Conservation (phyloP, 2,329 filamentous ascomycete genomes). For the Aureobasidium lini region DNA sequence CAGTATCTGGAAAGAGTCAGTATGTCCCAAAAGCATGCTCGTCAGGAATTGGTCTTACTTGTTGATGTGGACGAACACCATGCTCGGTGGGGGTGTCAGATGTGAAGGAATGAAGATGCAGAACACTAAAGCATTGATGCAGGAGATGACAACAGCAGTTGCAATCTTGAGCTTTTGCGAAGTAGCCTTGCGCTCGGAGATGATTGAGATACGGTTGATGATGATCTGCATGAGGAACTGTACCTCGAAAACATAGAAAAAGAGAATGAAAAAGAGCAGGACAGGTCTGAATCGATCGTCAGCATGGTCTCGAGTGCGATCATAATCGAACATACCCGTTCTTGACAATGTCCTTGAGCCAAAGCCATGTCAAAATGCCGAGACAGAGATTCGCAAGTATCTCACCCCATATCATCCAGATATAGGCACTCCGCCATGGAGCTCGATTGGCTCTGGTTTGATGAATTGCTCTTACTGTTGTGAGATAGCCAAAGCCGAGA, state of each 20-base stretch:
- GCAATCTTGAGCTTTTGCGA: constrained; percentile 29
- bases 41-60: too few species aligned
- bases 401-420: constrained; percentile 42
- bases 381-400: constrained; percentile 37
- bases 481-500: constrained; percentile 36
- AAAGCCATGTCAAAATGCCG: constrained; percentile 32
- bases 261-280: constrained; percentile 16
- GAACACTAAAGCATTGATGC: constrained; percentile 23
- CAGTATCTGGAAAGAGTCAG: constrained; percentile 22
- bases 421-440: background rate
- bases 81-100: constrained; percentile 22
- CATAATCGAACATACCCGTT: background rate
- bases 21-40: too few species aligned
- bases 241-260: constrained; percentile 20
- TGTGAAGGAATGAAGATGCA: constrained; percentile 34
- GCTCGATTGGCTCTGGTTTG: constrained; percentile 23
- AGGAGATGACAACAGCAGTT: constrained; percentile 32
- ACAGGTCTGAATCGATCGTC: background rate
- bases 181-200: constrained; percentile 13
- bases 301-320: background rate
- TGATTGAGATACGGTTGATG: constrained; percentile 30
- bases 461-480: constrained; percentile 30
- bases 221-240: constrained; percentile 29
- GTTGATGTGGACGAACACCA: constrained; percentile 19
- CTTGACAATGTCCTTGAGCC: constrained; percentile 19